Evolutionary conservation across 176 grass and related monocot genomes (phyloP), one percentile per base, ranked within the genome.

Genomic region (Chrysopogon serrulatus): DNA sequence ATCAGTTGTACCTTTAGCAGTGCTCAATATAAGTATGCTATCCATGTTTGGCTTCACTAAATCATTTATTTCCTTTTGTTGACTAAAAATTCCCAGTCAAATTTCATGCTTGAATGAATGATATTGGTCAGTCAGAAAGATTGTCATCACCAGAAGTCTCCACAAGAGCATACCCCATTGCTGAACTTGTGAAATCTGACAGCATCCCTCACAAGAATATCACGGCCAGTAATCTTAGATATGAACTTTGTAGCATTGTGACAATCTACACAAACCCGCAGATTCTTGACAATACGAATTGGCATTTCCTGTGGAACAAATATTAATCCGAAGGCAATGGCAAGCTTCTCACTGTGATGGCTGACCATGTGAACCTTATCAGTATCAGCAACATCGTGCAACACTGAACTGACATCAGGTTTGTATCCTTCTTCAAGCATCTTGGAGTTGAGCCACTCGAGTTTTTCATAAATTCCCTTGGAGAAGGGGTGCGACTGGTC

Each of bases 231-330:
- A 73, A 94, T 87, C 77, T 84, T 91, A 24, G 89, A 94, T 63
- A 94, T 94, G 48, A 87, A 89, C 71, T 94, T 91, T 35, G 92
- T 94, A 69, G 86, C 89, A 89, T 89, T 94, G 41, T 94, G 89
- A 24, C 92, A 94, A 87, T 91, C 92, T 17, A 69, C 26, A 73
- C 89, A 94, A 45, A 91, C 89, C 1, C 92, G 83, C 27, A 94
- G 83, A 64, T 94, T 91, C 80, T 94, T 91, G 56, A 91, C 89
- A 45, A 94, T 71, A 75, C 89, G 71, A 57, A 94, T 94, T 4
- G 86, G 89, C 65, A 94, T 79, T 79, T 87, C 92, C 15, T 83
- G 47, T 30, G 92, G 83, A 34, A 94, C 44, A 65, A 91, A 89
- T 21, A 91, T 86, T 83, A 94, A 89, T 10, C 86, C 89, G 70